A percentile compares a stretch with the other conserved stretches of the same genome.
Conservation (phyloP, 2,329 filamentous ascomycete species). For the Nigrospora oryzae region DNA sequence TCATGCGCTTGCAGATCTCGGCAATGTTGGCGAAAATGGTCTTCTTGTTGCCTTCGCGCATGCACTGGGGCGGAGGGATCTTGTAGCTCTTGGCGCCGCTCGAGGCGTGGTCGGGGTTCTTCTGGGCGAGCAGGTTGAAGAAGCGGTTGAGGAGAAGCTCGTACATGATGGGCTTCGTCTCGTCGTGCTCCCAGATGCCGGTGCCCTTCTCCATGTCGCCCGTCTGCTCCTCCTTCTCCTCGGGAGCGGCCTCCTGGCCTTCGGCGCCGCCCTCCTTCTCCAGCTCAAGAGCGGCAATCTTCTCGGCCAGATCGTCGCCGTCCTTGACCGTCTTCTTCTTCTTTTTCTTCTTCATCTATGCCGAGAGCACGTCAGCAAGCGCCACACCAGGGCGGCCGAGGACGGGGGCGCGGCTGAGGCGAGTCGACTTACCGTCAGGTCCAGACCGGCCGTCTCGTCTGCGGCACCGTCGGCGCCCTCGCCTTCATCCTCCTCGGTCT, state of each 20-base stretch:
- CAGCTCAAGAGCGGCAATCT: conserved; percentile 53
- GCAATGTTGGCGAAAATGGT: conserved; percentile 99
- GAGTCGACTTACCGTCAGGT: conserved; percentile 29
- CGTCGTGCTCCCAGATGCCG: conserved; percentile 82
- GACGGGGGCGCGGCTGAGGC: neutral
- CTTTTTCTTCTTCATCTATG: conserved; percentile 60
- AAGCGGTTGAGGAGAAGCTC: conserved; percentile 80
- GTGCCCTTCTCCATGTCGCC: conserved; percentile 84
- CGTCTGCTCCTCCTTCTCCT: conserved; percentile 46
- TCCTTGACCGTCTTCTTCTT: conserved; percentile 34
- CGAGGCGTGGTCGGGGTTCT: conserved; percentile 91
- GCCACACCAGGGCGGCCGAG: neutral
- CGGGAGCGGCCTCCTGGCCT: conserved; percentile 21
- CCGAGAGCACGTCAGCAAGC: neutral
- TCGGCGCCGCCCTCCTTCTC: conserved; percentile 52
- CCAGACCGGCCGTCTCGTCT: conserved; percentile 52
- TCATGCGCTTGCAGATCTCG: conserved; percentile 99
- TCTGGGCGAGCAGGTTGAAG: conserved; percentile 88
- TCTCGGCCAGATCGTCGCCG: conserved; percentile 47
- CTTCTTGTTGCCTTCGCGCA: conserved; percentile 99
- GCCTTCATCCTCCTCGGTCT: conserved; percentile 45
- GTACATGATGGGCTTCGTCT: conserved; percentile 73
- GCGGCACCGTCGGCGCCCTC: conserved; percentile 47
- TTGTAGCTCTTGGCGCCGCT: conserved; percentile 93
- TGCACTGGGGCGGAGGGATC: conserved; percentile 96